Conservation (phyloP, 768 basidiomycete genomes). For the Pisolithus marmoratus region DNA sequence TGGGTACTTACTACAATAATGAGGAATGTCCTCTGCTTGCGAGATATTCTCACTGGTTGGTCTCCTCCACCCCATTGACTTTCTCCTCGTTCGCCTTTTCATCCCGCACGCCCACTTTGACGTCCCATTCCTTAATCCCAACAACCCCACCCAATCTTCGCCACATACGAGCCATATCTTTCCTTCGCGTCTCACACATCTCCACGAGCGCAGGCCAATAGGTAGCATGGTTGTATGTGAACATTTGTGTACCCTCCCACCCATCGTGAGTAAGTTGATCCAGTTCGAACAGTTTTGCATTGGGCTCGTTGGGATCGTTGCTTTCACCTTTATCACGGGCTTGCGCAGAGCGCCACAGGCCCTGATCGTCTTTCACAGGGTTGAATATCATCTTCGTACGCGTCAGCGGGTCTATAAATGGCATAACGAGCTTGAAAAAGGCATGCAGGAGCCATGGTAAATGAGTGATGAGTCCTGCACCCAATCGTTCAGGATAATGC, state of each 20-base stretch:
- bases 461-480: slow-evolving; percentile 66
- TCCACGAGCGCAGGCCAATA: slow-evolving; percentile 68
- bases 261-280: slow-evolving; percentile 65
- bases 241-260: slow-evolving; percentile 65
- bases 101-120: slow-evolving; percentile 40
- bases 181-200: slow-evolving; percentile 46
- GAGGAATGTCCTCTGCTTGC: too few relatives aligned
- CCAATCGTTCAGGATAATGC: slow-evolving; percentile 86
- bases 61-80: background rate
- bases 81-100: background rate
- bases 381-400: slow-evolving; percentile 73
- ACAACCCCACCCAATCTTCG: slow-evolving; percentile 57
- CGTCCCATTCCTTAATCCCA: slow-evolving; percentile 77
- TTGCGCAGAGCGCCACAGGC: slow-evolving; percentile 23
- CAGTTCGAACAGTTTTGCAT: slow-evolving; percentile 46
- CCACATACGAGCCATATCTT: slow-evolving; percentile 58
- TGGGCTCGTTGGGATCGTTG: slow-evolving; percentile 39
- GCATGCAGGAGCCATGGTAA: slow-evolving; percentile 73
- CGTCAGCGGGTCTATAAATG: slow-evolving; percentile 82
- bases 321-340: slow-evolving; percentile 11
- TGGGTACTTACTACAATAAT: background rate
- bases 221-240: slow-evolving; percentile 67
- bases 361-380: slow-evolving; percentile 32
- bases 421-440: slow-evolving; percentile 73
- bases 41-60: background rate